These are phyloP conservation scores for Tylopilus rubrobrunneus DNA, from an alignment of 768 basidiomycete genomes.

Conservation along the genomic window DNA sequence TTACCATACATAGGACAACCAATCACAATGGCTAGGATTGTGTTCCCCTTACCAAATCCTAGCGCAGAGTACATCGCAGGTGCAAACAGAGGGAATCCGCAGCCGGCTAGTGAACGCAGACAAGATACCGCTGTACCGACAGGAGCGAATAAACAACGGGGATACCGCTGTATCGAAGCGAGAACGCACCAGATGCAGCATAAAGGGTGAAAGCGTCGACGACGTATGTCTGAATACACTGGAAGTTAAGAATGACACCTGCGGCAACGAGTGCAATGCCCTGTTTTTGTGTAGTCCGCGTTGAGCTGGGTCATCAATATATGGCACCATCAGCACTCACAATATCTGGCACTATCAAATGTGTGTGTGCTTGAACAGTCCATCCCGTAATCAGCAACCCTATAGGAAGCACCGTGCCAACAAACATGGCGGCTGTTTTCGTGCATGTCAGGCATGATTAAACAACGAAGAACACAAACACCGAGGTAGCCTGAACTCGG, in stretches of 20 bases:
- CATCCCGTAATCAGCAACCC: slow-evolving; percentile 72
- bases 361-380: slow-evolving; percentile 51
- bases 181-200: slow-evolving; percentile 56
- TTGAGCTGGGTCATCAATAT: not conserved
- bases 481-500: slow-evolving; percentile 52
- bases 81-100: slow-evolving; percentile 76
- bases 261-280: slow-evolving; percentile 55
- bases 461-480: not conserved
- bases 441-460: not conserved
- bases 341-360: slow-evolving; percentile 72
- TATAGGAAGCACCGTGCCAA: slow-evolving; percentile 55
- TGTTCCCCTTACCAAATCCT: slow-evolving; percentile 68
- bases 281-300: slow-evolving; percentile 28
- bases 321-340: slow-evolving; percentile 32
- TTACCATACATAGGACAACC: slow-evolving; percentile 50
- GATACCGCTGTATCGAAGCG: not conserved
- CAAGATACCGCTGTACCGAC: slow-evolving; percentile 47
- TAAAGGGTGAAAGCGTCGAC: slow-evolving; percentile 64
- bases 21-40: slow-evolving; percentile 55
- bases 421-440: slow-evolving; percentile 51
- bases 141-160: not conserved
- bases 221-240: slow-evolving; percentile 62
- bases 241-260: slow-evolving; percentile 57
- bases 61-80: slow-evolving; percentile 61
- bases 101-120: slow-evolving; percentile 64